Conservation (phyloP, 1,284 basidiomycete genomes). For the Trichosporon sp. region DNA sequence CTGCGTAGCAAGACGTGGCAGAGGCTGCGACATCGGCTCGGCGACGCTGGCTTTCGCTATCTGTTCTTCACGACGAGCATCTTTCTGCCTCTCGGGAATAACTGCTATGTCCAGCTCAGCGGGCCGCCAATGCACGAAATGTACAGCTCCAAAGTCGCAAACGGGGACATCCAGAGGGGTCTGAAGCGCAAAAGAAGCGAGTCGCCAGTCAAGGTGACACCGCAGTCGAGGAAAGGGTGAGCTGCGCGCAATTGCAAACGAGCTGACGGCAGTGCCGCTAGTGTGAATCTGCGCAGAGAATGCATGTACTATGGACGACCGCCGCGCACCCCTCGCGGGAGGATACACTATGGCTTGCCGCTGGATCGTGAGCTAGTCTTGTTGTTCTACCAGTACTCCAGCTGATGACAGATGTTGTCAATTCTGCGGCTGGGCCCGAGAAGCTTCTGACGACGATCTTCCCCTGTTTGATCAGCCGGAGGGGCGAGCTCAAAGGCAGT, state of each 20-base stretch:
- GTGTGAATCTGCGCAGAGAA: neutral
- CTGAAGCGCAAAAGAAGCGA: conserved; percentile 14
- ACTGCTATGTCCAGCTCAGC: conserved; percentile 50
- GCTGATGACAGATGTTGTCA: conserved; percentile 36
- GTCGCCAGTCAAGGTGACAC: neutral
- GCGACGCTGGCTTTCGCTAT: conserved; percentile 45
- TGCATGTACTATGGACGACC: conserved; percentile 45
- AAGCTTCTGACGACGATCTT: conserved; percentile 7
- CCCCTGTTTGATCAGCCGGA: neutral
- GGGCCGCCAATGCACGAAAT: conserved; percentile 46
- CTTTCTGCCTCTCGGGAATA: conserved; percentile 49
- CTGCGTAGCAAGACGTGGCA: conserved; percentile 25
- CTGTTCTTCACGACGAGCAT: conserved; percentile 48
- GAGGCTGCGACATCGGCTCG: conserved; percentile 42
- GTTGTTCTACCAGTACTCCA: no score
- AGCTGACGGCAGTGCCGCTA: conserved; percentile 7
- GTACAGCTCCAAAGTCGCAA: conserved; percentile 8
- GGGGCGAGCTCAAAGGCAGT: conserved; percentile 5
- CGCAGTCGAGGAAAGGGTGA: neutral
- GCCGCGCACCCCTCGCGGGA: conserved; percentile 9
- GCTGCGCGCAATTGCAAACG: neutral
- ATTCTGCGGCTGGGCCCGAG: conserved; percentile 6
- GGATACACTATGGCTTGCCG: conserved; percentile 35
- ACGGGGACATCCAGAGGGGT: neutral
- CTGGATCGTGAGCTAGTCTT: conserved; percentile 28